Evolutionary conservation across 176 grass and related monocot genomes (phyloP).

Genomic region (Triticum turgidum): DNA sequence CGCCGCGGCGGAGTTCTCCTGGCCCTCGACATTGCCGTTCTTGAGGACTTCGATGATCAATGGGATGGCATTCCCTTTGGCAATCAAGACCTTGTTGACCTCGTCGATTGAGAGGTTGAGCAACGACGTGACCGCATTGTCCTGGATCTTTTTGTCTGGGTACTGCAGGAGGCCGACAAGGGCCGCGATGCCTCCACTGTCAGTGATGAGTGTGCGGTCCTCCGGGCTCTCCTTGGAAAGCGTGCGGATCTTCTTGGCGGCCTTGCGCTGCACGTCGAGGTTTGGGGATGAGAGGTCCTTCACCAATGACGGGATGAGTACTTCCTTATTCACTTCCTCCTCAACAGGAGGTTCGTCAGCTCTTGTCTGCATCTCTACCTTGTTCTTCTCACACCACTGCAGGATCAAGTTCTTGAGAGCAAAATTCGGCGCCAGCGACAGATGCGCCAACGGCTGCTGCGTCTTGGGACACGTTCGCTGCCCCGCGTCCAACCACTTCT

Average conservation of each 20-base stretch:
- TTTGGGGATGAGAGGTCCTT: conserved; percentile 48
- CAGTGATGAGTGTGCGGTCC: conserved; percentile 39
- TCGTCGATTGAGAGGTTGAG: conserved; percentile 72
- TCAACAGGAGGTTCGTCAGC: neutral
- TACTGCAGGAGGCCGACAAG: conserved; percentile 52
- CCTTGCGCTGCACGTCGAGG: conserved; percentile 61
- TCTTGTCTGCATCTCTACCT: conserved; percentile 49
- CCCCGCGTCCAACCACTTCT: conserved; percentile 64
- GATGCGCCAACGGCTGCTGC: conserved; percentile 52
- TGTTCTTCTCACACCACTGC: conserved; percentile 70
- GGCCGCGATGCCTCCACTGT: conserved; percentile 42
- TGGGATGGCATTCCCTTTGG: conserved; percentile 53
- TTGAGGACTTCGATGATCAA: conserved; percentile 60
- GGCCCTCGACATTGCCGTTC: conserved; percentile 49
- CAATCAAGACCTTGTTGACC: conserved; percentile 56
- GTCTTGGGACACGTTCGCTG: conserved; percentile 72
- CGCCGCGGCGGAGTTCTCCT: conserved; percentile 67
- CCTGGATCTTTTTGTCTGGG: conserved; percentile 59
- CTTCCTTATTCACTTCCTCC: conserved; percentile 22
- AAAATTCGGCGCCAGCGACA: conserved; percentile 60
- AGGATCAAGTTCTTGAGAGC: conserved; percentile 66
- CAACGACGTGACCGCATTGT: conserved; percentile 59
- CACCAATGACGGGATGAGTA: conserved; percentile 46
- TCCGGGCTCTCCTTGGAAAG: conserved; percentile 76
- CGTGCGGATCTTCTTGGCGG: conserved; percentile 61